Percentiles rank a stretch among this genome's conserved stretches.
These are phyloP conservation scores for Neoscytalidium dimidiatum DNA, from an alignment of 2,329 filamentous ascomycete genomes.

Conservation along the genomic window DNA sequence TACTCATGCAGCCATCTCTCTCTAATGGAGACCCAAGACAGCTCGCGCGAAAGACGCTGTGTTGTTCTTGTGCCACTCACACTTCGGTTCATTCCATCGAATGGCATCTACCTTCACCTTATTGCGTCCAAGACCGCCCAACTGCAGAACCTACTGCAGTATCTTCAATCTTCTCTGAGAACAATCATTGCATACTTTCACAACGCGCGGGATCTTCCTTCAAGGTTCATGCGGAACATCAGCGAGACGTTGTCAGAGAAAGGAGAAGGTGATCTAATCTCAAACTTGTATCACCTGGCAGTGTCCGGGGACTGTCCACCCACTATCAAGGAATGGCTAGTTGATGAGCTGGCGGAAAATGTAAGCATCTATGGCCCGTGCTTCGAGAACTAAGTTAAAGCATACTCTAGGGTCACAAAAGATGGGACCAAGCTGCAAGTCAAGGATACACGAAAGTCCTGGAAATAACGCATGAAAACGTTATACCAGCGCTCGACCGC, in stretches of 20 bases:
- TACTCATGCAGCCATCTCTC: slow-evolving; percentile 75
- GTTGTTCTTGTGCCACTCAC: slow-evolving; percentile 65
- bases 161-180: slow-evolving; percentile 76
- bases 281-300: slow-evolving; percentile 80
- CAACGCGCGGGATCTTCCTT: slow-evolving; percentile 75
- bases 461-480: slow-evolving; percentile 79
- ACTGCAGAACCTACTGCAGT: slow-evolving; percentile 81
- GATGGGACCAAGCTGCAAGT: slow-evolving; percentile 88
- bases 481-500: slow-evolving; percentile 84
- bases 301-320: slow-evolving; percentile 79
- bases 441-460: slow-evolving; percentile 77
- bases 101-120: slow-evolving; percentile 78
- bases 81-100: slow-evolving; percentile 77
- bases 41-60: slow-evolving; percentile 35
- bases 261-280: slow-evolving; percentile 65
- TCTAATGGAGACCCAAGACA: slow-evolving; percentile 54
- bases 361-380: slow-evolving; percentile 49
- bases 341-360: slow-evolving; percentile 77
- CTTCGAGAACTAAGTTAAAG: not conserved
- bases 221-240: slow-evolving; percentile 74
- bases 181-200: slow-evolving; percentile 84
- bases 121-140: slow-evolving; percentile 85
- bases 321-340: slow-evolving; percentile 81
- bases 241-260: slow-evolving; percentile 73
- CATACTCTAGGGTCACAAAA: slow-evolving; percentile 88